phyloP scores from a whole-genome alignment of 495 filamentous ascomycete species.

The Xylaria castorea region DNA sequence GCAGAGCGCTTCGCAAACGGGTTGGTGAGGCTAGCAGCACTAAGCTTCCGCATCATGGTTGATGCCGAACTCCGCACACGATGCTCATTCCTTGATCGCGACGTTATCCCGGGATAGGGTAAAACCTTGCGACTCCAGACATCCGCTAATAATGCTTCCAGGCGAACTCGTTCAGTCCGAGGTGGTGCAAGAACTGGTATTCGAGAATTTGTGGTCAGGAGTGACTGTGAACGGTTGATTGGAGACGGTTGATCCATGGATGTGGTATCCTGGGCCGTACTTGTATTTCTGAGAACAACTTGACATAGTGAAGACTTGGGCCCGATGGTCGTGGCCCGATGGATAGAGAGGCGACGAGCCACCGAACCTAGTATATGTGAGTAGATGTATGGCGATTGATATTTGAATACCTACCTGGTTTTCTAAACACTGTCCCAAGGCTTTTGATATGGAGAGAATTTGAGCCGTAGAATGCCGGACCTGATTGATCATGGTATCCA shows the following conservation, averaged over 20 bases:
- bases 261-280: slow-evolving; percentile 64
- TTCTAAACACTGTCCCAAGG: slow-evolving; percentile 75
- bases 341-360: slow-evolving; percentile 79
- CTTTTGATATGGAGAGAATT: slow-evolving; percentile 72
- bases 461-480: slow-evolving; percentile 60
- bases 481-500: slow-evolving; percentile 54
- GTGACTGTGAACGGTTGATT: slow-evolving; percentile 74
- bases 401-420: slow-evolving; percentile 53
- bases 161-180: slow-evolving; percentile 74
- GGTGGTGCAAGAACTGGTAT: slow-evolving; percentile 71
- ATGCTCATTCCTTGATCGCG: slow-evolving; percentile 66
- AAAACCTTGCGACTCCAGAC: slow-evolving; percentile 86
- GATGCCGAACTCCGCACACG: slow-evolving; percentile 72
- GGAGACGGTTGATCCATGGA: slow-evolving; percentile 46
- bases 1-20: slow-evolving; percentile 67
- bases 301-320: slow-evolving; percentile 67
- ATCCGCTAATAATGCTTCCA: slow-evolving; percentile 76
- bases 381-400: neutral
- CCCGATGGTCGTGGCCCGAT: slow-evolving; percentile 72
- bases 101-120: slow-evolving; percentile 84
- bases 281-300: slow-evolving; percentile 91
- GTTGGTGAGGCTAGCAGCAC: slow-evolving; percentile 71
- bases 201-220: slow-evolving; percentile 65
- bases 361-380: slow-evolving; percentile 61
- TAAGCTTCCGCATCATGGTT: slow-evolving; percentile 84